Base-by-base conservation (phyloP, 2,329 filamentous ascomycete genomes). In the Microsporum ferrugineum region DNA sequence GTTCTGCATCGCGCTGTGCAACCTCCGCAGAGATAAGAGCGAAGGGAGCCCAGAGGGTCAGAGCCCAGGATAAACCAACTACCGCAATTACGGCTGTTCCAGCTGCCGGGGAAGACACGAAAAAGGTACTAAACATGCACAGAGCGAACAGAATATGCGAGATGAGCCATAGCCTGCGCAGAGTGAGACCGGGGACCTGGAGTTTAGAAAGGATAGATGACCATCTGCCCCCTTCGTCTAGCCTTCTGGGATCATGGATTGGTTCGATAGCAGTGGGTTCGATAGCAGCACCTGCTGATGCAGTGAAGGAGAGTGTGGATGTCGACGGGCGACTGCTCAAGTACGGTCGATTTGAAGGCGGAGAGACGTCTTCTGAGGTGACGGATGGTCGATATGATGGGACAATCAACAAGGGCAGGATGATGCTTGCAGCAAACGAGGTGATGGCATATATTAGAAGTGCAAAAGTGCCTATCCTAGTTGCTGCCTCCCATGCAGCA, bases 21-120 rank as follows among this genome's bases (percentile, higher is more conserved):
- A 97, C 91, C 73, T 97, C 92, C 3, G 89, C 89, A 53, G 89
- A 91, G 71, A 97, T 96, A 67, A 97, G 88, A 43, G 92, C 91
- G 77, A 92, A 97, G 0, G 92, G 92, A 0, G 91, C 92, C 92
- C 92, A 97, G 31, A 95, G 83, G 1, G 91, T 91, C 68, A 96
- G 78, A 27, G 91, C 91, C 92, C 92, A 97, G 0, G 89, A 91
- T 62, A 97, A 85, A 38, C 92, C 92, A 56, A 95, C 85, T 29
- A 94, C 77, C 0, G 86, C 89, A 61, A 96, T 87, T 38, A 96
- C 81, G 1, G 84, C 79, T 0, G 88, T 95, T 1, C 89, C 92
- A 7, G 81, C 83, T 61, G 82, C 78, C 5, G 90, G 85, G 1
- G 83, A 84, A 45, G 79, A 81, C 43, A 95, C 88, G 63, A 95